Evolutionary conservation across 2,329 filamentous ascomycete genomes (phyloP), one percentile per base, ranked within the genome.

Genomic region (Nemania sp.): DNA sequence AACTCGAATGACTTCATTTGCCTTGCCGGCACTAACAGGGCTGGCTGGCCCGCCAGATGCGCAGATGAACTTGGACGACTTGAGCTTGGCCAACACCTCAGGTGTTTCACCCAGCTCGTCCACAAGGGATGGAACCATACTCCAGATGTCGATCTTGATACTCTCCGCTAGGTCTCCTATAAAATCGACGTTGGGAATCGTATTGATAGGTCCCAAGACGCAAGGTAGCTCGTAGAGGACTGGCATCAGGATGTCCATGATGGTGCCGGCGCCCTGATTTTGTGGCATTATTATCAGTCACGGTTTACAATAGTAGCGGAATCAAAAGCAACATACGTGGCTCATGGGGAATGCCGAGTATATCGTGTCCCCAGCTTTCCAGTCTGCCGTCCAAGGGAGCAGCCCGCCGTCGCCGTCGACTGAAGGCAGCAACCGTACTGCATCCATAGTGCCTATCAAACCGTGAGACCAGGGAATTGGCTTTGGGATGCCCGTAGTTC

Each of bases 401-500:
- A 69, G 43, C 2, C 59, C 63, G 6, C 41, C 52, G 23, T 68
- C 65, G 0, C 72, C 72, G 1, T 71, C 63, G 0, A 60, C 58
- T 7, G 65, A 62, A 0, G 72, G 70, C 0, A 75, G 61, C 1
- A 72, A 54, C 8, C 68, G 63, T 1, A 73, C 60, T 0, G 70
- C 69, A 58, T 77, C 74, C 63, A 73, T 66, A 0, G 70, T 70
- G 0, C 64, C 63, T 11, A 73, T 44, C 20, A 66, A 57, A 8
- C 59, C 64, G 54, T 77, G 68, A 3, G 69, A 67, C 59, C 67
- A 66, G 1, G 61, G 46, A n/a, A 77, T 71, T 0, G 72, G 72
- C 45, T 77, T 77, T 1, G 73, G 74, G 0, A 73, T 50, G 2
- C 75, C 74, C 2, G 75, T 77, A 1, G 71, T 69, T 2, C 75